These are phyloP conservation scores for Hibiscus mutabilis DNA, from an alignment of 345 rosid genomes.

Conservation along the genomic window DNA sequence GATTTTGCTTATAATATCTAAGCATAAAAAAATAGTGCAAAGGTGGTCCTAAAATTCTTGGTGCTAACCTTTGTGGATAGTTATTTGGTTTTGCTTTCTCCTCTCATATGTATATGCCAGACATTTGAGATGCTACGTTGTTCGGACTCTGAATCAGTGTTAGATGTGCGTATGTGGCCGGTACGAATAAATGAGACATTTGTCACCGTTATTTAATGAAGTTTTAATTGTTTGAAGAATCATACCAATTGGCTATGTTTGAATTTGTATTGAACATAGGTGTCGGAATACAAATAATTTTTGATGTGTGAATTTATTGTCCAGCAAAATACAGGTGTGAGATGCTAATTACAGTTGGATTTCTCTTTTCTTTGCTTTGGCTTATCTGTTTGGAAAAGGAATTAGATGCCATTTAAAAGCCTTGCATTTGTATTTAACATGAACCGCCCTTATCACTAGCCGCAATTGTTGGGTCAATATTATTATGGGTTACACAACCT, in stretches of 20 bases:
- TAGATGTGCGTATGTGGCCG: no score
- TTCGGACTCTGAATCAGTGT: no score
- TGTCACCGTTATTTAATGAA: no score
- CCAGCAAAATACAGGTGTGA: neutral
- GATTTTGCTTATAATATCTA: neutral
- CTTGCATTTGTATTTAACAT: neutral
- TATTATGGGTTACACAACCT: no score
- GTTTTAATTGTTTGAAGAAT: no score
- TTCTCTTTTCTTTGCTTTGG: neutral
- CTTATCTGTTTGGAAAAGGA: neutral
- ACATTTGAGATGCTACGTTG: no score
- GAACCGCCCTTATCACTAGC: no score
- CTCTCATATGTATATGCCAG: no score
- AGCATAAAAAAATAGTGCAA: neutral
- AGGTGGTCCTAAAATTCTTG: neutral
- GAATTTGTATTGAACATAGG: no score
- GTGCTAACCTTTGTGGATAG: neutral
- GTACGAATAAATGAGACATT: no score
- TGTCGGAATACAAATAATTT: neutral
- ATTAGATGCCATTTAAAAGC: neutral
- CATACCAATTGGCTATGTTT: no score
- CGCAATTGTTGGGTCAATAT: neutral
- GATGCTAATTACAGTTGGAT: slow-evolving; percentile 8
- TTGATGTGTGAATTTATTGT: neutral
- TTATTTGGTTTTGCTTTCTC: neutral